These are phyloP conservation scores for Pseudopithomyces chartarum DNA, from an alignment of 2,329 filamentous ascomycete genomes.

Conservation along the genomic window DNA sequence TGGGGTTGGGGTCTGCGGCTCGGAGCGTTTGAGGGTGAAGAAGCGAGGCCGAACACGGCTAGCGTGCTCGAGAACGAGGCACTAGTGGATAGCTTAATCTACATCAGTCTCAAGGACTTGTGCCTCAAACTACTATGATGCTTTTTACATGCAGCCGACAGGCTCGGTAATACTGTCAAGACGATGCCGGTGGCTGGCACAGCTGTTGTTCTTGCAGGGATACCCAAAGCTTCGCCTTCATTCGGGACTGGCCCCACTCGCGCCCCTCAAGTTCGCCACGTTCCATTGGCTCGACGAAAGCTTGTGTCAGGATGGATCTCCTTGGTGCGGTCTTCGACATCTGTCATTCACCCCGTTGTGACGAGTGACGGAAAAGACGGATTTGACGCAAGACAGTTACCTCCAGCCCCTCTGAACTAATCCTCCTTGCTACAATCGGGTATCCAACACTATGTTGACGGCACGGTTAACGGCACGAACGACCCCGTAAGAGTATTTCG, in stretches of 20 bases:
- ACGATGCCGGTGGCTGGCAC: conserved; percentile 20
- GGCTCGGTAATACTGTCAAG: conserved; percentile 28
- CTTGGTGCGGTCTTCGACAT: conserved; percentile 6
- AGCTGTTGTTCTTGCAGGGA: not conserved
- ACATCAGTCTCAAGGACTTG: conserved; percentile 26
- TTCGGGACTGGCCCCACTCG: not conserved
- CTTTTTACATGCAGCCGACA: conserved; percentile 31
- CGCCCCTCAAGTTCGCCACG: conserved; percentile 12
- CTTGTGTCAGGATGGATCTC: not conserved
- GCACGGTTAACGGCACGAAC: conserved; percentile 3
- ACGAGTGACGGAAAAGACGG: conserved; percentile 23
- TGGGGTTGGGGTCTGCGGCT: conserved; percentile 29
- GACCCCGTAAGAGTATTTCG: not conserved
- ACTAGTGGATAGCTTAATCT: conserved; percentile 22
- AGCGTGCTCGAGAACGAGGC: conserved; percentile 4
- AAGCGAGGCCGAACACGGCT: conserved; percentile 21
- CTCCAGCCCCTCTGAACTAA: conserved; percentile 11
- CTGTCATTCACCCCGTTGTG: conserved; percentile 23
- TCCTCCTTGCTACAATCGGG: conserved; percentile 13
- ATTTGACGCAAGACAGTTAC: conserved; percentile 17
- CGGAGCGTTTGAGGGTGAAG: conserved; percentile 22
- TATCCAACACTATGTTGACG: conserved; percentile 1
- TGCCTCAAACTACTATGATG: conserved; percentile 40
- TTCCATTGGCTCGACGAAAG: conserved; percentile 5
- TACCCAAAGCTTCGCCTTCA: conserved; percentile 4